phyloP scores from a whole-genome alignment of 208 protist species.

The Jaenimonas drosophilae region DNA sequence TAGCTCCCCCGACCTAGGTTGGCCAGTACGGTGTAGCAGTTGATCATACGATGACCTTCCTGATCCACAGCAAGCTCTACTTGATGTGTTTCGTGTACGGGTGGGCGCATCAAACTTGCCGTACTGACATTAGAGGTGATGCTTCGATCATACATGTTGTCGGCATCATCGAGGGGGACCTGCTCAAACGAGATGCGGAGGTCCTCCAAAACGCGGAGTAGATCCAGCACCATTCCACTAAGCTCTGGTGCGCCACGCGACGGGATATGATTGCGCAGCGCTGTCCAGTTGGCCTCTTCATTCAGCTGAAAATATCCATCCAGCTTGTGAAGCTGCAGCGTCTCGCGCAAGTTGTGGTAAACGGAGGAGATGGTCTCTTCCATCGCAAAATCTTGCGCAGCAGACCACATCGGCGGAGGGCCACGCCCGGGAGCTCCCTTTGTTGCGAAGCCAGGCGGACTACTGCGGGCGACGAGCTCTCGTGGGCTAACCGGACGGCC shows the following conservation, averaged over 20 bases:
- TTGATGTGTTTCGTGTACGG: slow-evolving; percentile 48
- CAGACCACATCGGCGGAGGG: too few relatives aligned
- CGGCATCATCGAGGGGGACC: neutral
- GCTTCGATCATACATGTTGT: neutral
- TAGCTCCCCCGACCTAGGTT: slow-evolving; percentile 48
- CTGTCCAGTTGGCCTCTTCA: neutral
- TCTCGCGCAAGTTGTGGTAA: slow-evolving; percentile 40
- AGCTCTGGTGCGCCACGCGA: too few relatives aligned
- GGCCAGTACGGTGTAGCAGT: slow-evolving; percentile 53
- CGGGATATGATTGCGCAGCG: too few relatives aligned
- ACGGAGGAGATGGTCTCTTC: slow-evolving; percentile 19
- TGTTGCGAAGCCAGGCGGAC: too few relatives aligned
- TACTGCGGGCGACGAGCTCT: too few relatives aligned
- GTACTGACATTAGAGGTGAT: slow-evolving; percentile 37
- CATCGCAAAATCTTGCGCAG: too few relatives aligned
- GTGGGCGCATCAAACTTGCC: slow-evolving; percentile 30
- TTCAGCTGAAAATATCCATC: slow-evolving; percentile 17
- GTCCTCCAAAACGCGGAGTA: too few relatives aligned
- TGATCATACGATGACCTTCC: slow-evolving; percentile 55
- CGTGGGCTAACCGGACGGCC: too few relatives aligned
- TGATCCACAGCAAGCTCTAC: slow-evolving; percentile 37
- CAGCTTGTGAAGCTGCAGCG: slow-evolving; percentile 26
- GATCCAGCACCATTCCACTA: too few relatives aligned
- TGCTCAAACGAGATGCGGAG: too few relatives aligned
- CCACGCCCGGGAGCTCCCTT: too few relatives aligned